phyloP scores from a whole-genome alignment of 2,329 filamentous ascomycete genomes.

The Xylariaceae sp. region DNA sequence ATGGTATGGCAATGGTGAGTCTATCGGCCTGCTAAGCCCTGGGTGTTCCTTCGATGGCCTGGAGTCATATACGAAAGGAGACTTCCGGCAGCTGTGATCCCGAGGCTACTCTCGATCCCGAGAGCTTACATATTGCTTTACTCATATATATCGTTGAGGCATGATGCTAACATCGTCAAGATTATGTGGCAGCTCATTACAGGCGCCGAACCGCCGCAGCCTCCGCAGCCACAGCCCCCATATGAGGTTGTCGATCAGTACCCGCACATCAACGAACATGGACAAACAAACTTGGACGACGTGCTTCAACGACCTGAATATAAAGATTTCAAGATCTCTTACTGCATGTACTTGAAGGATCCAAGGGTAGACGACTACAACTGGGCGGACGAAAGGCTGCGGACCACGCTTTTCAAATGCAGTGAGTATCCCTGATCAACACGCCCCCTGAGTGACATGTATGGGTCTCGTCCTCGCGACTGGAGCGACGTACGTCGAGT shows the following conservation, averaged over 20 bases:
- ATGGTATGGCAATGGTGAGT: slow-evolving; percentile 22
- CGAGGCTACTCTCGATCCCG: not conserved
- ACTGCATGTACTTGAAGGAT: slow-evolving; percentile 21
- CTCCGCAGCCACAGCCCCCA: slow-evolving; percentile 23
- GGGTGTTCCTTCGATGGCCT: not conserved
- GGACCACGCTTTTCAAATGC: slow-evolving; percentile 22
- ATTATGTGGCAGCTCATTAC: slow-evolving; percentile 29
- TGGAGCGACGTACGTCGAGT: not conserved
- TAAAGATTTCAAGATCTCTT: slow-evolving; percentile 18
- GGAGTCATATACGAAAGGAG: not conserved
- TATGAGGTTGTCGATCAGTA: not conserved
- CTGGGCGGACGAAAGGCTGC: slow-evolving; percentile 19
- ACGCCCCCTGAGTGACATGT: too few species aligned
- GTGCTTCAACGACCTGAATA: not conserved
- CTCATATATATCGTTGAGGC: not conserved
- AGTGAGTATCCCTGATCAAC: slow-evolving; percentile 7
- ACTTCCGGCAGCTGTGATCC: too few species aligned
- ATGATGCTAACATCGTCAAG: slow-evolving; percentile 11
- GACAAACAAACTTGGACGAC: not conserved
- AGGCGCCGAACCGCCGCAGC: slow-evolving; percentile 8
- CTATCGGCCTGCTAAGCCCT: not conserved
- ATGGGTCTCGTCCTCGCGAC: not conserved
- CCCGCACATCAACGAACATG: not conserved
- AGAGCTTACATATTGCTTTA: not conserved
- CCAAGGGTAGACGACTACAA: slow-evolving; percentile 5